phyloP scores from a whole-genome alignment of 306 rosid species.

The Vicia faba region DNA sequence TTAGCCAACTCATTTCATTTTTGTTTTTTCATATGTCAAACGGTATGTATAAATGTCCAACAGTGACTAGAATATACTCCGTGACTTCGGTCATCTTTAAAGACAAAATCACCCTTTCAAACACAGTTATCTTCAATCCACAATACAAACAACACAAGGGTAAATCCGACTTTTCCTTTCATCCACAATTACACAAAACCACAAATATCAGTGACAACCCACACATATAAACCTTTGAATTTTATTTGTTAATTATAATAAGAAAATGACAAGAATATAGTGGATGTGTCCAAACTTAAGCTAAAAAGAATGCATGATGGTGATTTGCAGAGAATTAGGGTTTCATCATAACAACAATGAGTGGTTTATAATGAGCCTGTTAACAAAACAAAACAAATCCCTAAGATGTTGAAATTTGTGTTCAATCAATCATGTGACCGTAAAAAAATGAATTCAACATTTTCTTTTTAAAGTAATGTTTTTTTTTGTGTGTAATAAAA shows the following conservation, averaged over 20 bases:
- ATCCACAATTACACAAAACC: slow-evolving; percentile 34
- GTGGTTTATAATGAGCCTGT: slow-evolving; percentile 52
- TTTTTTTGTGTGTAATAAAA: slow-evolving; percentile 35
- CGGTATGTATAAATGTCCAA: too few relatives aligned
- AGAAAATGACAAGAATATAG: slow-evolving; percentile 47
- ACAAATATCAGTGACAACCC: slow-evolving; percentile 37
- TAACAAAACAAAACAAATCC: slow-evolving; percentile 54
- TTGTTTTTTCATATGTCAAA: too few relatives aligned
- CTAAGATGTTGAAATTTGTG: slow-evolving; percentile 55
- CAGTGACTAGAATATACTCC: too few relatives aligned
- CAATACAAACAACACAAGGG: slow-evolving; percentile 6
- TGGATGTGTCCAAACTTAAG: slow-evolving; percentile 42
- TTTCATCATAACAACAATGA: slow-evolving; percentile 52
- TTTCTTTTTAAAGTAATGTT: slow-evolving; percentile 7
- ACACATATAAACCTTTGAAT: slow-evolving; percentile 42
- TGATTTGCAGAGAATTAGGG: slow-evolving; percentile 59
- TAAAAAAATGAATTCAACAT: slow-evolving; percentile 22
- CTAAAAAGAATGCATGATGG: slow-evolving; percentile 54
- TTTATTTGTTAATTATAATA: slow-evolving; percentile 39
- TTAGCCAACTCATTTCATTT: too few relatives aligned
- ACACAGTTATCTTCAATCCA: not conserved
- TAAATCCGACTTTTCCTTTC: slow-evolving; percentile 39
- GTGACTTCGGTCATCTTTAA: not conserved
- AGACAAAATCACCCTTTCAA: slow-evolving; percentile 42
- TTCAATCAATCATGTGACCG: slow-evolving; percentile 50